Evolutionary conservation across 192 early-diverging fungal genomes (phyloP).

Genomic region (Backusella luteola): DNA sequence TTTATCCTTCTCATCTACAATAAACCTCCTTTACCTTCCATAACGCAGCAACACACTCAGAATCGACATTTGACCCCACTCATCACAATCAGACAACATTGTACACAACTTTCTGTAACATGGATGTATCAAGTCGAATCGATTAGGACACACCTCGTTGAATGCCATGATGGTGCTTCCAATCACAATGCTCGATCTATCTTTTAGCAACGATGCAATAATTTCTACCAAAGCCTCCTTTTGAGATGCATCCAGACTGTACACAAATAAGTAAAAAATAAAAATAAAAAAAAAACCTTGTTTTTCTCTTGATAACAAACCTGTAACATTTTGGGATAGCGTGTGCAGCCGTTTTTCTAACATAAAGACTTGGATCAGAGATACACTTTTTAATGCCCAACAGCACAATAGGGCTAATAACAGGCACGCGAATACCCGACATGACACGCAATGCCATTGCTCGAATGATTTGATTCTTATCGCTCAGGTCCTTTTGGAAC

Average conservation of each 20-base stretch:
- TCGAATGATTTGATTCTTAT: constrained; percentile 89
- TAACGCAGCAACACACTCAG: constrained; percentile 79
- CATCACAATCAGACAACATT: constrained; percentile 86
- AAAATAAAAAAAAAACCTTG: background rate
- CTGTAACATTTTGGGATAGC: constrained; percentile 86
- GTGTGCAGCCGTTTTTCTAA: constrained; percentile 89
- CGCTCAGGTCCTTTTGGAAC: constrained; percentile 94
- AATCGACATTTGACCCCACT: constrained; percentile 94
- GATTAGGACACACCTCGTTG: constrained; percentile 80
- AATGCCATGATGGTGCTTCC: constrained; percentile 87
- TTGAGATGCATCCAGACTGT: constrained; percentile 74
- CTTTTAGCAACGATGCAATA: constrained; percentile 74
- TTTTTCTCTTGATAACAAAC: constrained; percentile 34
- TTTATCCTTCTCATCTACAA: background rate
- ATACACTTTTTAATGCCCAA: constrained; percentile 86
- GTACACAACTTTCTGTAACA: constrained; percentile 87
- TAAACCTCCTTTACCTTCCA: constrained; percentile 45
- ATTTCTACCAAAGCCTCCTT: constrained; percentile 76
- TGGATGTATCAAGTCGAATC: constrained; percentile 83
- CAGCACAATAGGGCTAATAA: constrained; percentile 91
- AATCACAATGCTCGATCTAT: constrained; percentile 83
- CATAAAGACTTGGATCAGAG: constrained; percentile 87
- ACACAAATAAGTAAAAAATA: background rate
- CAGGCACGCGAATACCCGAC: constrained; percentile 89
- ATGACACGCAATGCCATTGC: constrained; percentile 96